Conservation (phyloP, 108 stramenopile species). For the Mayamaea pseudoterrestris region DNA sequence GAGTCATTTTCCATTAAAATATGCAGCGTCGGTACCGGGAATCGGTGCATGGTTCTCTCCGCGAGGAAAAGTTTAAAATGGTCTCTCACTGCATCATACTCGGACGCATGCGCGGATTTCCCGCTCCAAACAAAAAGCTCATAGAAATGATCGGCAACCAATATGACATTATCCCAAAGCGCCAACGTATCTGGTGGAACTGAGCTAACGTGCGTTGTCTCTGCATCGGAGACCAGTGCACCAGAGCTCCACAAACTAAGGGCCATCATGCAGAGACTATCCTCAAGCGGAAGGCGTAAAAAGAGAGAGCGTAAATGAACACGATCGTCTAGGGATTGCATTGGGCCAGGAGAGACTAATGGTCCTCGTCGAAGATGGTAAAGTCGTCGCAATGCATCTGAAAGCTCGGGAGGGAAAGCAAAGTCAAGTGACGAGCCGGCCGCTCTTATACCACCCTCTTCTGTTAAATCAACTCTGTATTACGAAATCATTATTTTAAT, state of each 20-base stretch:
- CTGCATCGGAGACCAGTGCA: slow-evolving; percentile 1
- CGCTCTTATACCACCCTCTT: slow-evolving; percentile 13
- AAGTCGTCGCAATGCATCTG: slow-evolving; percentile 26
- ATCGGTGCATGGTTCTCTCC: slow-evolving; percentile 21
- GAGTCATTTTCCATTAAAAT: slow-evolving; percentile 40
- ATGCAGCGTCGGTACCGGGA: slow-evolving; percentile 37
- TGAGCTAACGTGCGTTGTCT: background rate
- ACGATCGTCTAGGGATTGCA: slow-evolving; percentile 44
- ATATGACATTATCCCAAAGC: slow-evolving; percentile 39
- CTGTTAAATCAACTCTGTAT: slow-evolving; percentile 7
- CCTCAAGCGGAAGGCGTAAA: slow-evolving; percentile 39
- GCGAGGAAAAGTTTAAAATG: slow-evolving; percentile 16
- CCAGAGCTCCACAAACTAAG: slow-evolving; percentile 38
- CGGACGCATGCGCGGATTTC: background rate
- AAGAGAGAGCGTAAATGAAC: slow-evolving; percentile 32
- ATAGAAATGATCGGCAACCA: slow-evolving; percentile 40
- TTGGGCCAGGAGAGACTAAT: slow-evolving; percentile 39
- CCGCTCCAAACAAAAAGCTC: slow-evolving; percentile 41
- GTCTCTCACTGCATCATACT: slow-evolving; percentile 25
- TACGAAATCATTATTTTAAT: background rate
- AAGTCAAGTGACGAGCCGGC: slow-evolving; percentile 33
- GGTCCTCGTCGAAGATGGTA: slow-evolving; percentile 44
- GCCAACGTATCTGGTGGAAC: slow-evolving; percentile 29
- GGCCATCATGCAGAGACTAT: slow-evolving; percentile 45
- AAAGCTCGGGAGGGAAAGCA: slow-evolving; percentile 44